These are phyloP conservation scores for Aphanomyces astaci DNA, from an alignment of 352 stramenopile genomes.

Conservation along the genomic window DNA sequence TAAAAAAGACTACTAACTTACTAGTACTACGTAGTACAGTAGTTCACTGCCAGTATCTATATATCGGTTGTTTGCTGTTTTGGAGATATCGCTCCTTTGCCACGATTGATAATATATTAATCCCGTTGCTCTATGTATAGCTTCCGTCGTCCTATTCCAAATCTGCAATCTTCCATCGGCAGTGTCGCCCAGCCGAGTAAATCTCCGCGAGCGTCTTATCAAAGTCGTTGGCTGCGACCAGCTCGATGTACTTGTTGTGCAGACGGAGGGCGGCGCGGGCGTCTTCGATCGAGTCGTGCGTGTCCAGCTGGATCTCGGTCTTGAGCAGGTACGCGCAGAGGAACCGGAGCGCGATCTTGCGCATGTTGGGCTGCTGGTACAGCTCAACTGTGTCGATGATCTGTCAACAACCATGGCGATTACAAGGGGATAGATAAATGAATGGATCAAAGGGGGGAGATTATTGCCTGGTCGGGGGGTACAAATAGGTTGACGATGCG, in stretches of 20 bases:
- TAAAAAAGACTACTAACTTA: too few species aligned
- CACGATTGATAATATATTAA: too few species aligned
- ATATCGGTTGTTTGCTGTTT: too few species aligned
- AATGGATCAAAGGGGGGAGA: neutral
- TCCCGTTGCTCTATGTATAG: too few species aligned
- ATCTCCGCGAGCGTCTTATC: conserved; percentile 22
- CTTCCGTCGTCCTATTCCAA: too few species aligned
- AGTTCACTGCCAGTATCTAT: too few species aligned
- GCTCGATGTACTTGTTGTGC: conserved; percentile 64
- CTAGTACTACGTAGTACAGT: too few species aligned
- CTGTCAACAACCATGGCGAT: neutral
- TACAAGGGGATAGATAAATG: neutral
- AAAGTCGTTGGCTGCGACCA: conserved; percentile 38
- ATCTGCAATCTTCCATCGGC: conserved; percentile 24
- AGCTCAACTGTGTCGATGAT: conserved; percentile 88
- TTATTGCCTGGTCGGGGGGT: conserved; percentile 56
- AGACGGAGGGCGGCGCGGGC: conserved; percentile 67
- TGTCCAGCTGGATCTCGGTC: conserved; percentile 82
- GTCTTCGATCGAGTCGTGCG: conserved; percentile 89
- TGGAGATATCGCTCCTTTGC: too few species aligned
- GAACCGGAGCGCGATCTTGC: conserved; percentile 84
- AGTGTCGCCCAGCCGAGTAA: conserved; percentile 17
- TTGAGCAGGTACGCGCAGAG: conserved; percentile 79
- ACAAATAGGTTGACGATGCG: conserved; percentile 81
- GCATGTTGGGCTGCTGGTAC: conserved; percentile 64